Evolutionary conservation across 73 alveolate species (phyloP).

Genomic region (Symbiodinium natans): DNA sequence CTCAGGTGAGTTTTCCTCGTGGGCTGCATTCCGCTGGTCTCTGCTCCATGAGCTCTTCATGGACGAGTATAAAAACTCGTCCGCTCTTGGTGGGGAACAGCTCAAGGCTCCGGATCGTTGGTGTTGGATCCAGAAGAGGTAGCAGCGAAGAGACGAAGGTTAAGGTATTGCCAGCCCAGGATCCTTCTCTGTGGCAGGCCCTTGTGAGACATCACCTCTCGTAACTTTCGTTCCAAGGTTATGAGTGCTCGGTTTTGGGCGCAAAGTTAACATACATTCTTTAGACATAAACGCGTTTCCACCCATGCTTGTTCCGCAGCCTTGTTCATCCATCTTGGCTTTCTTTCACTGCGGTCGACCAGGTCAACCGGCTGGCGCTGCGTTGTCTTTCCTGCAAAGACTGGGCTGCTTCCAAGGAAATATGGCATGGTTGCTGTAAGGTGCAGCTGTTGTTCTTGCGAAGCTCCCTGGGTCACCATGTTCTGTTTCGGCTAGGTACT

Average conservation of each 20-base stretch:
- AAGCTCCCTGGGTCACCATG: neutral
- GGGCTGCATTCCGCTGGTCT: constrained; percentile 80
- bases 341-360: neutral
- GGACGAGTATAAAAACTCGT: constrained; percentile 38
- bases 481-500: neutral
- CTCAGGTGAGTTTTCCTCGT: constrained; percentile 46
- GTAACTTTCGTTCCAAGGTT: no score
- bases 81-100: neutral
- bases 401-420: constrained; percentile 35
- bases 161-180: no score
- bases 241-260: no score
- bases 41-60: constrained; percentile 58
- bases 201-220: no score
- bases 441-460: neutral
- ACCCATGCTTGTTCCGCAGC: no score
- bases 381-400: constrained; percentile 69
- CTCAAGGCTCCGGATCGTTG: neutral
- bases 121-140: no score
- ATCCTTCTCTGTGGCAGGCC: no score
- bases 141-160: no score
- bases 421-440: no score
- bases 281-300: no score
- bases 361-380: constrained; percentile 64
- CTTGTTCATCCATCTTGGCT: no score
- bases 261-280: no score